These are phyloP conservation scores for Phytophthora podocarpi DNA, from an alignment of 352 stramenopile genomes.

Conservation along the genomic window DNA sequence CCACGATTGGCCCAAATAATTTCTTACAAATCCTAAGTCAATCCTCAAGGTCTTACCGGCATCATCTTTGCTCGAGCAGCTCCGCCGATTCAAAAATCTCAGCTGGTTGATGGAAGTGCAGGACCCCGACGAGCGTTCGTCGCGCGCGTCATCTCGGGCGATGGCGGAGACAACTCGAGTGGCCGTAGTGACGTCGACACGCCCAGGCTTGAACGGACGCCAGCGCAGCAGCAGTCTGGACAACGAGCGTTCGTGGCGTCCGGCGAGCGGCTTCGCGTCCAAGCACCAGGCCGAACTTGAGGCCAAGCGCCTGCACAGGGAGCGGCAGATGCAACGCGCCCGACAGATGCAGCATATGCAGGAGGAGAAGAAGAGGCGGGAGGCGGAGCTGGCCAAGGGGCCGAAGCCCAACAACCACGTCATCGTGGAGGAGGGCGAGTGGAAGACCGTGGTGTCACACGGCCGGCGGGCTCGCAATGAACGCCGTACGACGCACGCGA, in stretches of 20 bases:
- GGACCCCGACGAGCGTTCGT: slow-evolving; percentile 12
- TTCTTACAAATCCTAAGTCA: slow-evolving; percentile 4
- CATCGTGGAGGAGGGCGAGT: slow-evolving; percentile 35
- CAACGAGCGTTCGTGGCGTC: slow-evolving; percentile 38
- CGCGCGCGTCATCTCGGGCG: slow-evolving; percentile 14
- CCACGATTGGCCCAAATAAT: slow-evolving; percentile 6
- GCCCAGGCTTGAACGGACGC: background rate
- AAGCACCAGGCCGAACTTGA: slow-evolving; percentile 40
- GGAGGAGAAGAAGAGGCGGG: slow-evolving; percentile 24
- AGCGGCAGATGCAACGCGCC: slow-evolving; percentile 27
- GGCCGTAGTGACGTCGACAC: background rate
- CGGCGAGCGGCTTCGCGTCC: slow-evolving; percentile 42
- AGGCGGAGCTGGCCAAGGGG: slow-evolving; percentile 21
- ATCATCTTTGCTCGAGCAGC: too few relatives aligned
- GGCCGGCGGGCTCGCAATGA: slow-evolving; percentile 29
- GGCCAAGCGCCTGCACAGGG: slow-evolving; percentile 30
- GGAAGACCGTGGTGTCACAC: slow-evolving; percentile 46
- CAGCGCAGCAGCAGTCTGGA: slow-evolving; percentile 38
- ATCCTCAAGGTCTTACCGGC: slow-evolving; percentile 17
- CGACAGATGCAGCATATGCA: slow-evolving; percentile 30
- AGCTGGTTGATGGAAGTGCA: slow-evolving; percentile 35
- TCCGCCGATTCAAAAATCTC: slow-evolving; percentile 30
- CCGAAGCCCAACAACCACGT: slow-evolving; percentile 30
- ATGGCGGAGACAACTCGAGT: slow-evolving; percentile 6
- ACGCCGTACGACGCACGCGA: slow-evolving; percentile 1